Evolutionary conservation across 371 early-diverging fungal genomes (phyloP).

Genomic region (Smittium culicis): DNA sequence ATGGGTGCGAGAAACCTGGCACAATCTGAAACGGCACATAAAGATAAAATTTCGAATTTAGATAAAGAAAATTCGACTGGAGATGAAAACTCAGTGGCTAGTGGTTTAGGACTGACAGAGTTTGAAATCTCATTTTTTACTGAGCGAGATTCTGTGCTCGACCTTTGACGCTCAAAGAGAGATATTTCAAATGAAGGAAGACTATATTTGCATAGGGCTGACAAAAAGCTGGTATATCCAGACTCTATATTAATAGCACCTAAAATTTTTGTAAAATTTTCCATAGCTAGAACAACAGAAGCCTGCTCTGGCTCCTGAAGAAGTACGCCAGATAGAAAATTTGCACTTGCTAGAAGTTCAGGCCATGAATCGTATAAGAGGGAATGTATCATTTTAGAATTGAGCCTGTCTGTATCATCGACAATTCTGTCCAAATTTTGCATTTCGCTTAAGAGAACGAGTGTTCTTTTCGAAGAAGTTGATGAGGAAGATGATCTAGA

Average conservation of each 20-base stretch:
- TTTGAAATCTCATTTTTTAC: neutral
- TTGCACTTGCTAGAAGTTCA: constrained; percentile 62
- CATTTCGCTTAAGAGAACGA: neutral
- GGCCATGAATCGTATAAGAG: constrained; percentile 75
- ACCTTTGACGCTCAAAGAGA: constrained; percentile 16
- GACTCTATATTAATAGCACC: constrained; percentile 66
- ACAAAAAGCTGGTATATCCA: constrained; percentile 74
- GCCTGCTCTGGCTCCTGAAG: constrained; percentile 78
- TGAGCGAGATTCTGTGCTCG: neutral
- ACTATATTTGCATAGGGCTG: constrained; percentile 61
- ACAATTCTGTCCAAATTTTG: constrained; percentile 5
- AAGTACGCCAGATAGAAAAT: constrained; percentile 55
- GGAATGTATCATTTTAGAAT: neutral
- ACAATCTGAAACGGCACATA: constrained; percentile 57
- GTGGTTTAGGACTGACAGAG: neutral
- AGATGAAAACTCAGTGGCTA: constrained; percentile 17
- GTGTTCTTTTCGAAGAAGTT: constrained; percentile 24
- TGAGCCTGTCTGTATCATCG: neutral
- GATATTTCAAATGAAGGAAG: constrained; percentile 38
- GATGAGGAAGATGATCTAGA: neutral
- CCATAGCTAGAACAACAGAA: constrained; percentile 50
- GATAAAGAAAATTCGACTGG: constrained; percentile 31
- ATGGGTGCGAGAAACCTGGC: constrained; percentile 58
- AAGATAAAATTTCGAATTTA: constrained; percentile 51
- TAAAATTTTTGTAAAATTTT: constrained; percentile 62